phyloP scores from a whole-genome alignment of 108 stramenopile genomes.

The Phaeodactylum tricornutum region DNA sequence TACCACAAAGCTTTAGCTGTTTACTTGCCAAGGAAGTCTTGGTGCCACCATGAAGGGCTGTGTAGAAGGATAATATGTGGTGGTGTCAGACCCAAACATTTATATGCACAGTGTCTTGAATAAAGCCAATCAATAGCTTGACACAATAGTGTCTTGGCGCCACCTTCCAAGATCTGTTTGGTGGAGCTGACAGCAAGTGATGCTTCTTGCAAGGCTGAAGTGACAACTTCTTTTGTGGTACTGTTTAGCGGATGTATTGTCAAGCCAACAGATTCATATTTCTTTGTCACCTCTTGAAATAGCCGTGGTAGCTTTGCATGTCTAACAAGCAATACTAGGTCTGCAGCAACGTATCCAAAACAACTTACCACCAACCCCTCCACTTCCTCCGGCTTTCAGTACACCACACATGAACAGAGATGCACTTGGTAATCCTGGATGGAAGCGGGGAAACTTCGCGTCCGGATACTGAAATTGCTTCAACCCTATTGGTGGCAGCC shows the following conservation, averaged over 20 bases:
- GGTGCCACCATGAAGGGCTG: constrained; percentile 95
- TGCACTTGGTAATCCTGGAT: constrained; percentile 42
- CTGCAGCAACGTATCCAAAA: constrained; percentile 77
- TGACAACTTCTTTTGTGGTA: constrained; percentile 15
- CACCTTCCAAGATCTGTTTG: constrained; percentile 66
- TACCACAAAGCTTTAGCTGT: constrained; percentile 83
- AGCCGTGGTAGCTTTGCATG: constrained; percentile 27
- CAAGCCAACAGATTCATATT: constrained; percentile 10
- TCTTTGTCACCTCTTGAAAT: too few relatives aligned
- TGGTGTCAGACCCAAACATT: constrained; percentile 41
- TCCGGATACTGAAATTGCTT: constrained; percentile 55
- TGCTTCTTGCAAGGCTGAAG: constrained; percentile 60
- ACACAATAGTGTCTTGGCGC: constrained; percentile 59
- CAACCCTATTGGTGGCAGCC: constrained; percentile 73
- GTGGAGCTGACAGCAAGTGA: constrained; percentile 45
- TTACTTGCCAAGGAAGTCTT: constrained; percentile 95
- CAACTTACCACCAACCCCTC: constrained; percentile 47
- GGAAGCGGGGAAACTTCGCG: constrained; percentile 45
- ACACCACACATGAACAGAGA: constrained; percentile 22
- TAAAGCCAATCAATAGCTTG: constrained; percentile 83
- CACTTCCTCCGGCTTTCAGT: constrained; percentile 14
- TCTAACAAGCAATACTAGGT: constrained; percentile 58
- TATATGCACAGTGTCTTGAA: constrained; percentile 30
- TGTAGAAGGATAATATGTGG: constrained; percentile 83
- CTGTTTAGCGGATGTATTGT: too few relatives aligned